Percentiles rank a stretch among this genome's conserved stretches.
Evolutionary conservation across 2,329 filamentous ascomycete species (phyloP).

Genomic region (Metarhizium rileyi): DNA sequence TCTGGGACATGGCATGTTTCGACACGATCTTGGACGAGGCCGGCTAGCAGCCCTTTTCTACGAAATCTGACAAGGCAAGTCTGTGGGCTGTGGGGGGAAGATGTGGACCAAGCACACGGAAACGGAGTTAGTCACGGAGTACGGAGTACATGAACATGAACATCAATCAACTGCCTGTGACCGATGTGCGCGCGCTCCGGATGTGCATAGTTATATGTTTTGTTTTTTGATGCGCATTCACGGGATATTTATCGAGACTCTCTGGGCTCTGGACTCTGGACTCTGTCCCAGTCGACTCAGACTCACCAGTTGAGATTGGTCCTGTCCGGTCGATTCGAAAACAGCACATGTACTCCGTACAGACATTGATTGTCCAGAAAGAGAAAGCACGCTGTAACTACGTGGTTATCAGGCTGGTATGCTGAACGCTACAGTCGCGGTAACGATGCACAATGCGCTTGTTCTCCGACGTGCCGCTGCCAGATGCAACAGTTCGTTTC

Average conservation of each 20-base stretch:
- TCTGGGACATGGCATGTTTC: not conserved
- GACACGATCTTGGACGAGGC: not conserved
- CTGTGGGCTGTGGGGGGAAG: slow-evolving; percentile 3
- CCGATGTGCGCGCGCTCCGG: not conserved
- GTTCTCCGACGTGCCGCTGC: slow-evolving; percentile 1
- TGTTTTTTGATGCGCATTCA: too few relatives aligned
- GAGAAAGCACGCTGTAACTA: too few relatives aligned
- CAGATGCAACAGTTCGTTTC: slow-evolving; percentile 6
- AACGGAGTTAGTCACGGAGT: too few relatives aligned
- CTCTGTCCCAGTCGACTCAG: not conserved
- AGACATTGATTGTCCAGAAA: too few relatives aligned
- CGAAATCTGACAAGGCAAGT: not conserved
- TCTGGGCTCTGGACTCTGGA: not conserved
- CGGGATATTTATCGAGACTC: too few relatives aligned
- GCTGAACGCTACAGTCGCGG: not conserved
- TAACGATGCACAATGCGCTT: not conserved
- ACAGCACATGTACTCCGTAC: too few relatives aligned
- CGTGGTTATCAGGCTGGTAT: not conserved
- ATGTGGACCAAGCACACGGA: slow-evolving; percentile 4
- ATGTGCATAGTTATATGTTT: too few relatives aligned
- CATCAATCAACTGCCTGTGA: not conserved
- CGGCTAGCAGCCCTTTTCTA: not conserved
- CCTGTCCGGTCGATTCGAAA: too few relatives aligned
- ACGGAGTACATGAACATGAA: not conserved
- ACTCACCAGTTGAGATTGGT: too few relatives aligned